phyloP scores from a whole-genome alignment of 352 stramenopile species.

The Pythium oligandrum region DNA sequence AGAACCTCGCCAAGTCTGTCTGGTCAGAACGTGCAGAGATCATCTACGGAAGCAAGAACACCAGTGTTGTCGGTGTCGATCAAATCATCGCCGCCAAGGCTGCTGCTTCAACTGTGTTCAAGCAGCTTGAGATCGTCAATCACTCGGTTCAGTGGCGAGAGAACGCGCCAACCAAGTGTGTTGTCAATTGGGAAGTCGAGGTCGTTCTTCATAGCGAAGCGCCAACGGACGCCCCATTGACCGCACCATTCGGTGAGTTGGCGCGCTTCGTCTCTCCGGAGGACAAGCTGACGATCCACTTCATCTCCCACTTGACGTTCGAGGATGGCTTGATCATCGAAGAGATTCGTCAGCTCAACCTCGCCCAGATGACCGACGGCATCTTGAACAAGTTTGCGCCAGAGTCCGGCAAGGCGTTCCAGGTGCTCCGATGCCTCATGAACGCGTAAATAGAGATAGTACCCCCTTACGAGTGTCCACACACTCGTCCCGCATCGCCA shows the following conservation, averaged over 20 bases:
- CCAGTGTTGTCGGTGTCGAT: slow-evolving; percentile 41
- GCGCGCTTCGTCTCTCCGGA: slow-evolving; percentile 34
- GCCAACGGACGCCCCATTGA: slow-evolving; percentile 49
- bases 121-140: slow-evolving; percentile 79
- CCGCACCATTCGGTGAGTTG: slow-evolving; percentile 60
- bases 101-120: slow-evolving; percentile 54
- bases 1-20: slow-evolving; percentile 41
- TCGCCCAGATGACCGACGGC: slow-evolving; percentile 51
- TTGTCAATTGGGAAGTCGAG: slow-evolving; percentile 74
- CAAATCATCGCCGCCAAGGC: slow-evolving; percentile 64
- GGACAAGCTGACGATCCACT: slow-evolving; percentile 63
- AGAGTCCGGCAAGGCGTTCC: slow-evolving; percentile 47
- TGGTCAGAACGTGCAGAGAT: slow-evolving; percentile 70
- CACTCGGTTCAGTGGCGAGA: slow-evolving; percentile 78
- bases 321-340: slow-evolving; percentile 72
- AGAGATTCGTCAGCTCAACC: slow-evolving; percentile 73
- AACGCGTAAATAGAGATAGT: slow-evolving; percentile 19
- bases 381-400: slow-evolving; percentile 44
- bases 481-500: no score
- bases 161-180: slow-evolving; percentile 59
- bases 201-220: slow-evolving; percentile 44
- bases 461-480: neutral
- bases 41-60: slow-evolving; percentile 48
- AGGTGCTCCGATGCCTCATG: slow-evolving; percentile 54
- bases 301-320: slow-evolving; percentile 78